Conservation (phyloP, 192 early-diverging fungal genomes). For the Entomortierella beljakovae region DNA sequence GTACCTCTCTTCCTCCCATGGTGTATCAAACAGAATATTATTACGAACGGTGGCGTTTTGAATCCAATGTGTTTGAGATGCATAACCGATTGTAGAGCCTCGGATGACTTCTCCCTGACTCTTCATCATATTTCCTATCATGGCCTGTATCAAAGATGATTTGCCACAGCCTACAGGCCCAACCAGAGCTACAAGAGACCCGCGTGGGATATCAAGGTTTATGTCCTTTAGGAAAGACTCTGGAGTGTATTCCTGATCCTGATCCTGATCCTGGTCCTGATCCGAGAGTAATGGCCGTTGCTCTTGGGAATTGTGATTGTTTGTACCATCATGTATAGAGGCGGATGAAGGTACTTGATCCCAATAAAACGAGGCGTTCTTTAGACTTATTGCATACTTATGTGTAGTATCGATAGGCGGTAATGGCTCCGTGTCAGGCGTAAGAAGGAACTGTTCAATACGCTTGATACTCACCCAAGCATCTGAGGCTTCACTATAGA, state of each 20-base stretch:
- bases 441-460: conserved; percentile 60
- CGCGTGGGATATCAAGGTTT: conserved; percentile 30
- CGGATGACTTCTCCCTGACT: conserved; percentile 67
- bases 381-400: conserved; percentile 64
- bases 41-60: conserved; percentile 79
- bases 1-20: conserved; percentile 64
- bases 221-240: conserved; percentile 58
- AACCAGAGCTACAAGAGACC: conserved; percentile 79
- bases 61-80: conserved; percentile 90
- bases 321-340: background rate
- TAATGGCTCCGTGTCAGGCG: conserved; percentile 64
- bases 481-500: conserved; percentile 49
- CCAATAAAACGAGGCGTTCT: conserved; percentile 74
- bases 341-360: conserved; percentile 55
- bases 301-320: conserved; percentile 5
- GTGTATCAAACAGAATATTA: conserved; percentile 79
- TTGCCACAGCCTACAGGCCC: conserved; percentile 90
- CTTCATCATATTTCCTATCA: conserved; percentile 86
- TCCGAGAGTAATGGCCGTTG: conserved; percentile 12
- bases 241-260: background rate
- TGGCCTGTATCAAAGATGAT: conserved; percentile 82
- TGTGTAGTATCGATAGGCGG: conserved; percentile 53
- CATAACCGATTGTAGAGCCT: conserved; percentile 78
- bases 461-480: conserved; percentile 55
- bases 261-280: background rate